Conservation (phyloP, 768 basidiomycete genomes). For the Hysterangium stoloniferum region DNA sequence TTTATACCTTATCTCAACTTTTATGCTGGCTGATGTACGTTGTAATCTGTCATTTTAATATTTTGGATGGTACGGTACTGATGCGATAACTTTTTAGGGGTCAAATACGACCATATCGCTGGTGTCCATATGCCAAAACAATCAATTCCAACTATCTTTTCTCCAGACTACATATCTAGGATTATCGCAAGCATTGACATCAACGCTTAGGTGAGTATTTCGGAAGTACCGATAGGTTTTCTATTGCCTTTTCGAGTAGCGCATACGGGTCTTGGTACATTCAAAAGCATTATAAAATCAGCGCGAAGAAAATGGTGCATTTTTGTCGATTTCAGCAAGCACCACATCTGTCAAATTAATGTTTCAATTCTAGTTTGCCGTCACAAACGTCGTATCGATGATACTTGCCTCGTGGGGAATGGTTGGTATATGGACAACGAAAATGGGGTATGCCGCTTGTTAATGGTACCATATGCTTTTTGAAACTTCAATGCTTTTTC, state of each 20-base stretch:
- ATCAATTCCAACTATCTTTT: constrained; percentile 76
- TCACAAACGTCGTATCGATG: constrained; percentile 70
- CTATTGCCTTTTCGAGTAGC: constrained; percentile 23
- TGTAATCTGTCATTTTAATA: constrained; percentile 11
- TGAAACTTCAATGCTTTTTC: too few species aligned
- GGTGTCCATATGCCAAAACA: constrained; percentile 69
- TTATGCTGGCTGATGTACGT: constrained; percentile 67
- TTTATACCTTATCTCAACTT: constrained; percentile 67
- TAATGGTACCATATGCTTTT: too few species aligned
- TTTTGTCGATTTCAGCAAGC: background rate
- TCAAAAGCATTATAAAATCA: constrained; percentile 69
- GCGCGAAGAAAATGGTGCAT: constrained; percentile 72
- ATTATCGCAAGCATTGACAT: constrained; percentile 66
- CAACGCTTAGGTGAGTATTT: constrained; percentile 39
- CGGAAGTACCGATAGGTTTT: background rate
- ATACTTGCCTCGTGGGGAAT: constrained; percentile 81
- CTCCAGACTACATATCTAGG: constrained; percentile 75
- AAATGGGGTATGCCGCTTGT: constrained; percentile 54
- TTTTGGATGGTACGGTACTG: background rate
- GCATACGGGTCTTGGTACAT: constrained; percentile 80
- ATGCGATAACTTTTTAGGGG: too few species aligned
- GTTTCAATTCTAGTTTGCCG: constrained; percentile 71
- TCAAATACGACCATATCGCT: constrained; percentile 74
- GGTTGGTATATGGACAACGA: constrained; percentile 76
- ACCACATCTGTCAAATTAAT: too few species aligned